Base-by-base conservation (phyloP, 495 filamentous ascomycete species). In the Daldinia decipiens region DNA sequence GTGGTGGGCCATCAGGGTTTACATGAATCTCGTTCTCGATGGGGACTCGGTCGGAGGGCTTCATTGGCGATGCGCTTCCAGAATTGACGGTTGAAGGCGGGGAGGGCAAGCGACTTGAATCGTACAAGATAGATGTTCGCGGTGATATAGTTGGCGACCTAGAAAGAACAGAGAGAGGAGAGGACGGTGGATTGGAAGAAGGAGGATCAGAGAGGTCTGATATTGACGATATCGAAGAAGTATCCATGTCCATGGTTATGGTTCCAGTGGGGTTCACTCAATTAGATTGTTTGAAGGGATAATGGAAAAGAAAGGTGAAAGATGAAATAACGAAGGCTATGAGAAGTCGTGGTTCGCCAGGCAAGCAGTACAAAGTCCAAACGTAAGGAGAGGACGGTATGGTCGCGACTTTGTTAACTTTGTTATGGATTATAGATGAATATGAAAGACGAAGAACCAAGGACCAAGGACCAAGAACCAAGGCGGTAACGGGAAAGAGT, bases 1-100 rank as follows among this genome's bases (percentile, higher is more conserved):
- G 92, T 53, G 87, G 89, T 24, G 82, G 82, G 34, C 87, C 88
- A 85, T 74, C 91, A 82, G 70, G 91, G 80, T 75, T 88, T 78
- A 78, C 80, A 5, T 73, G 78, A n/a, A 84, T 84, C 67, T 82
- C 81, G 15, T 68, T 66, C 71, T 74, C 79, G 27, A 75, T 68
- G 21, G 65, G 66, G 50, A 69, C 34, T 59, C 62, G 66, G 32
- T 81, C 79, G 32, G 76, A 68, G 31, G 74, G 34, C 63, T 83
- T 82, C 67, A 79, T 71, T 11, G 83, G 81, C 7, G 81, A 82
- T 19, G 79, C 78, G 68, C 74, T 80, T 45, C 83, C 84, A 0
- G 81, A 68, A 26, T 73, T 69, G 50, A 70, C 81, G 1, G 79
- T 82, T 21, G 85, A 81, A 27, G 89, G 86, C 11, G 88, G 82